A percentile compares a stretch with the other conserved stretches of the same genome.
These are phyloP conservation scores for Beauveria sp. DNA, from an alignment of 2,329 filamentous ascomycete genomes.

Conservation along the genomic window DNA sequence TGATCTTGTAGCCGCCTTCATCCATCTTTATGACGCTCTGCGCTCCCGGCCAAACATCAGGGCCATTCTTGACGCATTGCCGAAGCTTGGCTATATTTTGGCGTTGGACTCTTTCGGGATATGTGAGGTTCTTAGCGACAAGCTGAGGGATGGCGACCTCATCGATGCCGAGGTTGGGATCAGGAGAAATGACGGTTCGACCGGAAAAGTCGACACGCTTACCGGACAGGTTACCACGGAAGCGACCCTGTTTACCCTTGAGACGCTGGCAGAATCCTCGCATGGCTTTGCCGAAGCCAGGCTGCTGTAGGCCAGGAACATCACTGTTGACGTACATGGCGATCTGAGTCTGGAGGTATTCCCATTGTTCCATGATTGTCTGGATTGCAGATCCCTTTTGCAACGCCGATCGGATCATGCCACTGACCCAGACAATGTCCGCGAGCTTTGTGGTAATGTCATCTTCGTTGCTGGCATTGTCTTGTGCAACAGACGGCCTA, in stretches of 20 bases:
- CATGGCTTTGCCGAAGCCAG: conserved; percentile 79
- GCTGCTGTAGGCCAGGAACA: conserved; percentile 83
- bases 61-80: conserved; percentile 66
- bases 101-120: conserved; percentile 78
- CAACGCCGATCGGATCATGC: conserved; percentile 74
- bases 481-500: conserved; percentile 86
- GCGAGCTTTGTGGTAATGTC: conserved; percentile 95
- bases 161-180: conserved; percentile 88
- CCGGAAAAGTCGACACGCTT: conserved; percentile 99
- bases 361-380: conserved; percentile 97
- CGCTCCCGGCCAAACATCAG: conserved; percentile 76
- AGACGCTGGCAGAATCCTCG: conserved; percentile 90
- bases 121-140: conserved; percentile 95
- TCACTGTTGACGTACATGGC: conserved; percentile 98
- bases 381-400: conserved; percentile 76
- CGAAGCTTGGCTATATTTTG: conserved; percentile 81
- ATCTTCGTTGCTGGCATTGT: conserved; percentile 89
- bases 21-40: conserved; percentile 71
- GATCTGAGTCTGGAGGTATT: conserved; percentile 89
- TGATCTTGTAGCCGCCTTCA: conserved; percentile 59
- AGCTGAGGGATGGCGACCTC: conserved; percentile 86
- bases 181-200: conserved; percentile 93
- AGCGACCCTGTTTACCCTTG: conserved; percentile 95
- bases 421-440: conserved; percentile 90
- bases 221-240: conserved; percentile 91